phyloP scores from a whole-genome alignment of 73 alveolate species.

The Paramecium tetraurelia region DNA sequence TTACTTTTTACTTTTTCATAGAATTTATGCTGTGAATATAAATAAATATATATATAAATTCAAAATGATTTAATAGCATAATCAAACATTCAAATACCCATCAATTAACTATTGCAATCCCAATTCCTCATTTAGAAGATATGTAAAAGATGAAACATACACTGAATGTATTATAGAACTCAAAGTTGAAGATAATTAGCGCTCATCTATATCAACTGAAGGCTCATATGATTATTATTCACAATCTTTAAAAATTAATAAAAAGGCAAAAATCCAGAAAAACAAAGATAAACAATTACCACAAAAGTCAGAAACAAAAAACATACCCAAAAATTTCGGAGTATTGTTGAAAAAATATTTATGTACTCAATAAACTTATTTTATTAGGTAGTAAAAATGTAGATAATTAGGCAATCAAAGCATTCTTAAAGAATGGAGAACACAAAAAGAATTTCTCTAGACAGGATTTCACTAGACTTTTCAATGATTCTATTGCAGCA shows the following conservation, averaged over 20 bases:
- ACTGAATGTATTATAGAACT: background rate
- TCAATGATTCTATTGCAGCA: background rate
- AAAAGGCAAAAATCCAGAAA: background rate
- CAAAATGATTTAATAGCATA: conserved; percentile 15
- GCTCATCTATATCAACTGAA: background rate
- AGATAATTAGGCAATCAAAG: background rate
- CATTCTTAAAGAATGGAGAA: conserved; percentile 48
- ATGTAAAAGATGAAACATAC: background rate
- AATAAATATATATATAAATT: background rate
- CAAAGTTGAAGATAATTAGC: background rate
- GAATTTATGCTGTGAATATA: background rate
- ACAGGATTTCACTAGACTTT: conserved; percentile 25
- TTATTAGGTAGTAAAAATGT: background rate
- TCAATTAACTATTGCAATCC: background rate
- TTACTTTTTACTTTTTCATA: background rate
- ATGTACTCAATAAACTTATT: background rate
- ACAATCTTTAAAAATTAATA: background rate
- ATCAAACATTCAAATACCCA: conserved; percentile 6
- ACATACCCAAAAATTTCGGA: conserved; percentile 43
- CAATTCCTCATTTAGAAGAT: background rate
- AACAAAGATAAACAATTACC: background rate
- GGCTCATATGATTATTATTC: background rate
- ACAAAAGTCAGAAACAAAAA: conserved; percentile 32
- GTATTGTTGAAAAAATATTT: conserved; percentile 35
- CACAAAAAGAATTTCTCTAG: conserved; percentile 44